Percentiles rank a stretch among this genome's conserved stretches.
These are phyloP conservation scores for Colletotrichum neosansevieriae DNA, from an alignment of 2,329 filamentous ascomycete genomes.

Conservation along the genomic window DNA sequence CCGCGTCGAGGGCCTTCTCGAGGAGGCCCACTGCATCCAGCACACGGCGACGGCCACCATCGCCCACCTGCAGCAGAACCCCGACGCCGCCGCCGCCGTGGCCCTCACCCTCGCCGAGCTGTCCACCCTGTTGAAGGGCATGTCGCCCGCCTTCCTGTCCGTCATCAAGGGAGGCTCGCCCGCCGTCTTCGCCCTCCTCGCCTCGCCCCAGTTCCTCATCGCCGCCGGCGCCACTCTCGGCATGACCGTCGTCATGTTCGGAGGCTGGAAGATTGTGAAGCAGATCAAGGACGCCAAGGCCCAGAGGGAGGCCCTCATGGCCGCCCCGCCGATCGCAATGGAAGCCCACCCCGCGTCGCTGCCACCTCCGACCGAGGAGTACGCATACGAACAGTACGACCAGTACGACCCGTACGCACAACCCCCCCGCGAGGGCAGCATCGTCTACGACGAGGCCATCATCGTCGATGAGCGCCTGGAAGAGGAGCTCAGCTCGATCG, in stretches of 20 bases:
- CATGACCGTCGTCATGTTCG: constrained; percentile 95
- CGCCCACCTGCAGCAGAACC: constrained; percentile 73
- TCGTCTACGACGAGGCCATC: constrained; percentile 66
- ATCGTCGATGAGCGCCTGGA: constrained; percentile 55
- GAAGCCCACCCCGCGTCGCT: constrained; percentile 38
- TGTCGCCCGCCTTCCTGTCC: constrained; percentile 83
- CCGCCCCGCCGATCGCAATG: constrained; percentile 48
- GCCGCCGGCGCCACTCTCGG: constrained; percentile 89
- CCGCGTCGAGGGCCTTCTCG: constrained; percentile 80
- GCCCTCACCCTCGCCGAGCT: constrained; percentile 94
- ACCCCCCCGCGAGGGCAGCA: constrained; percentile 43
- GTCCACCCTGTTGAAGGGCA: constrained; percentile 82
- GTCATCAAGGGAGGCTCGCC: constrained; percentile 85
- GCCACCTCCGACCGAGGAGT: constrained; percentile 31
- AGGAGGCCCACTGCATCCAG: constrained; percentile 90
- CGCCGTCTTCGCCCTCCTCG: constrained; percentile 85
- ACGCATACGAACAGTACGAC: constrained; percentile 29
- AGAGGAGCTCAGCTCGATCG: constrained; percentile 69
- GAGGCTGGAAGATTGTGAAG: constrained; percentile 98
- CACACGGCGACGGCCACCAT: constrained; percentile 88
- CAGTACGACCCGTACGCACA: constrained; percentile 26
- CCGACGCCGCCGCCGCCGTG: constrained; percentile 92
- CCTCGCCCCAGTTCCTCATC: constrained; percentile 94
- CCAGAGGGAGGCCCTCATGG: constrained; percentile 43
- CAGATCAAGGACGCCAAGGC: constrained; percentile 69